Base-by-base conservation (phyloP, 176 grass and related monocot genomes). In the Cocos nucifera region DNA sequence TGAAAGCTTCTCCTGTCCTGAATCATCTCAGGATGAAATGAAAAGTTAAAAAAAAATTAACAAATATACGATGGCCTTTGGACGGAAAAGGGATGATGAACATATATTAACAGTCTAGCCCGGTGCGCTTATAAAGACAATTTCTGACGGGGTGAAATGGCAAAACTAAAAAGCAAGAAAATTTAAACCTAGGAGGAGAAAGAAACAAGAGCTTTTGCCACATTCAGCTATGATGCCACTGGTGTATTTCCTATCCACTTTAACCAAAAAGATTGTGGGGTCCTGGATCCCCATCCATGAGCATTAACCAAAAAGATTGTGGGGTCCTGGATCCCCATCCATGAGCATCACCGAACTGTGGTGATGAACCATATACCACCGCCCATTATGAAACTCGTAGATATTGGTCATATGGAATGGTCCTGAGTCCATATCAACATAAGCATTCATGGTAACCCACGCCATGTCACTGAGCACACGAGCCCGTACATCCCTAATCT, bases 361-460 rank as follows among this genome's bases (percentile, higher is more conserved):
- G 73, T 98, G 88, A 59, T 89, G 85, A 80, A 98, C 88, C 74
- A 98, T 86, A 56, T 81, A 86, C 88, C 94, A 98, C 51, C 70
- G 76, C 21, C 79, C 79, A 18, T 81, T 71, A 29, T 69, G 74
- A 68, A 80, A 65, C 84, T 98, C 94, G 12, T 83, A 98, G 16
- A 86, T 57, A 51, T 98, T 98, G 15, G 85, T 98, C 32, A 89
- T 81, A 83, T 80, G 84, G 72, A 88, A 80, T 4, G 75, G 51
- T 24, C 77, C 79, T 4, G 76, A 70, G 28, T 78, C 74, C 44
- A 62, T 72, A 23, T 83, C 76, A 28, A 81, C 73, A 58, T 71
- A 79, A 15, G 77, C 84, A 68, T 92, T 88, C 81, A 98, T 78
- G 70, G 74, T 89, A 49, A 98, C 70, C 88, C 88, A 98, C 23